These are phyloP conservation scores for Kondoa malvinella DNA, from an alignment of 768 basidiomycete genomes.

Conservation along the genomic window DNA sequence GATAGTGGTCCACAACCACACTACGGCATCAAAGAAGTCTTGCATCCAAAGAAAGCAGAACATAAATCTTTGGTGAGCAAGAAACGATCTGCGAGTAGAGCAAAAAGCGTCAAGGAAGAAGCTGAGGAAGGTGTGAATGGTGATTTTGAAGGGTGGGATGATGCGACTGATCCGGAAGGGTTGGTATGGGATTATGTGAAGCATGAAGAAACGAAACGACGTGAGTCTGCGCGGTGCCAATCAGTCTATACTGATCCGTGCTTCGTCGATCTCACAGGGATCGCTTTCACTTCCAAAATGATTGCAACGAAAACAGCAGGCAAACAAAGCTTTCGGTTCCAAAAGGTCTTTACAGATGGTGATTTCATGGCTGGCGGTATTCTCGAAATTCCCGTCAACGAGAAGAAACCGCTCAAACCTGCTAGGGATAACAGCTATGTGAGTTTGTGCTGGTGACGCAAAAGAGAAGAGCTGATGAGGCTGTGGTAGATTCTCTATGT, in stretches of 20 bases:
- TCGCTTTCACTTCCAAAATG: conserved; percentile 59
- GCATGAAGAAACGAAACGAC: conserved; percentile 47
- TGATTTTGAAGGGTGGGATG: conserved; percentile 29
- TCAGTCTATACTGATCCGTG: neutral
- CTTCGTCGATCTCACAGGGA: conserved; percentile 34
- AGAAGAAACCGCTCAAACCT: conserved; percentile 69
- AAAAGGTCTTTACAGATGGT: conserved; percentile 80
- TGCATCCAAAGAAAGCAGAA: conserved; percentile 42
- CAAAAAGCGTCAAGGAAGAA: conserved; percentile 9
- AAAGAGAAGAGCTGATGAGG: neutral
- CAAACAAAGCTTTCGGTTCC: conserved; percentile 54
- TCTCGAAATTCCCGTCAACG: conserved; percentile 57
- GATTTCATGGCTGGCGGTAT: conserved; percentile 83
- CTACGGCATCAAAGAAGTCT: conserved; percentile 47
- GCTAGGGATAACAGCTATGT: conserved; percentile 90
- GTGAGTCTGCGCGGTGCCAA: conserved; percentile 39
- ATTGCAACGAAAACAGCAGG: conserved; percentile 44
- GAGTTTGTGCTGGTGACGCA: conserved; percentile 29
- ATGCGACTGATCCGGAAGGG: conserved; percentile 46
- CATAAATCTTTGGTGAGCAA: conserved; percentile 39
- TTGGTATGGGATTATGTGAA: conserved; percentile 52
- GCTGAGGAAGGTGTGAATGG: conserved; percentile 16
- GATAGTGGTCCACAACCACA: conserved; percentile 36
- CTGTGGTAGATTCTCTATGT: conserved; percentile 51
- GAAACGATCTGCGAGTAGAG: conserved; percentile 15